A percentile compares a stretch with the other conserved stretches of the same genome.
These are phyloP conservation scores for Besnoitia besnoiti DNA, from an alignment of 169 alveolate species.

Conservation along the genomic window DNA sequence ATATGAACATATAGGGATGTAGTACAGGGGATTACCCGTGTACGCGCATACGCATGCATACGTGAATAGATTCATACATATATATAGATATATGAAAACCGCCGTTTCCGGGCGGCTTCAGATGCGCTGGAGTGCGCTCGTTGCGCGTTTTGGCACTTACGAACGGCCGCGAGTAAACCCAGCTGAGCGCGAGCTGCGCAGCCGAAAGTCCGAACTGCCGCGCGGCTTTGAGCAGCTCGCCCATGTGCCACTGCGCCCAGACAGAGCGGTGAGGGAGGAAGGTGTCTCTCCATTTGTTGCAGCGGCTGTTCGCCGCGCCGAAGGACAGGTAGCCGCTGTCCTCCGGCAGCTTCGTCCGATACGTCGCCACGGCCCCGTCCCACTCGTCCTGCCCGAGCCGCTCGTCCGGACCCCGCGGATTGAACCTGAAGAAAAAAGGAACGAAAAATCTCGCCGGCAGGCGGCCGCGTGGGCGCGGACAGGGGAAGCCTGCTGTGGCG, in stretches of 20 bases:
- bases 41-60: no score
- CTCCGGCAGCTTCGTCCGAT: conserved; percentile 76
- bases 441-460: no score
- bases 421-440: conserved; percentile 65
- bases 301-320: conserved; percentile 84
- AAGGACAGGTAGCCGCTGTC: conserved; percentile 83
- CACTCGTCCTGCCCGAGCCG: conserved; percentile 70
- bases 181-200: conserved; percentile 80
- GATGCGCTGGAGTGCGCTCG: no score
- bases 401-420: conserved; percentile 80
- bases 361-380: conserved; percentile 62
- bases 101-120: no score
- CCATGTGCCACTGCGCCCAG: conserved; percentile 86
- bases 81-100: no score
- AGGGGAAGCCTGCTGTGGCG: no score
- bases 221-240: conserved; percentile 82
- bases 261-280: conserved; percentile 86
- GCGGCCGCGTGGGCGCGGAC: not conserved
- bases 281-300: conserved; percentile 80
- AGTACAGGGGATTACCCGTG: no score
- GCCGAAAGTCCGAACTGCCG: conserved; percentile 82
- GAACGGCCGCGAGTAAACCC: conserved; percentile 82
- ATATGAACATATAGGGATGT: no score
- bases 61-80: no score
- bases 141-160: conserved; percentile 75